Percentiles rank a stretch among this genome's conserved stretches.
These are phyloP conservation scores for Solanum hybrid DNA, from an alignment of 305 asterid genomes.

Conservation along the genomic window DNA sequence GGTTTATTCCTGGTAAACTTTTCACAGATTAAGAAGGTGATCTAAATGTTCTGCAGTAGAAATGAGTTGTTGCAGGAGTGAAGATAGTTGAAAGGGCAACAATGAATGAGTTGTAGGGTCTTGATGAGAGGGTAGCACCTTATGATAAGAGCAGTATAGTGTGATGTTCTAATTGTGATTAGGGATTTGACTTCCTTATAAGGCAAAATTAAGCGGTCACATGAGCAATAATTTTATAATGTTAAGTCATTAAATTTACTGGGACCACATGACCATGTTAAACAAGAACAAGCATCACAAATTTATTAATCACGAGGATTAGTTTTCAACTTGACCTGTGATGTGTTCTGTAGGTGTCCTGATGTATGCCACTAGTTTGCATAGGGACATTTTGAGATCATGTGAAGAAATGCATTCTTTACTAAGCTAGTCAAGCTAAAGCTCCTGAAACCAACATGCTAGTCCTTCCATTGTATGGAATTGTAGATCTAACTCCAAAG, in stretches of 20 bases:
- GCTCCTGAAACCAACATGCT: neutral
- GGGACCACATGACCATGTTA: neutral
- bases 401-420: neutral
- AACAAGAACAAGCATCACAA: neutral
- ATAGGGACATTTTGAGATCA: neutral
- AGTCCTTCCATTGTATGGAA: neutral
- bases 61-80: neutral
- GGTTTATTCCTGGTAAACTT: neutral
- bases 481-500: neutral
- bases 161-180: neutral
- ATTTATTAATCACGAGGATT: neutral
- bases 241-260: neutral
- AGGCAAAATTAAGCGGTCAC: neutral
- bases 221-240: neutral
- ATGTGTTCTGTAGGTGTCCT: neutral
- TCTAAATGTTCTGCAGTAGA: neutral
- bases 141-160: neutral
- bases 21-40: neutral
- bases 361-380: neutral
- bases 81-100: neutral
- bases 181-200: neutral
- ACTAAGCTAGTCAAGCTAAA: neutral
- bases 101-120: neutral
- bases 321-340: neutral
- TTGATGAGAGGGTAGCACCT: neutral